A percentile compares a stretch with the other conserved stretches of the same genome.
Evolutionary conservation across 768 basidiomycete genomes (phyloP).

Genomic region (Neoboletus subvelutipes): DNA sequence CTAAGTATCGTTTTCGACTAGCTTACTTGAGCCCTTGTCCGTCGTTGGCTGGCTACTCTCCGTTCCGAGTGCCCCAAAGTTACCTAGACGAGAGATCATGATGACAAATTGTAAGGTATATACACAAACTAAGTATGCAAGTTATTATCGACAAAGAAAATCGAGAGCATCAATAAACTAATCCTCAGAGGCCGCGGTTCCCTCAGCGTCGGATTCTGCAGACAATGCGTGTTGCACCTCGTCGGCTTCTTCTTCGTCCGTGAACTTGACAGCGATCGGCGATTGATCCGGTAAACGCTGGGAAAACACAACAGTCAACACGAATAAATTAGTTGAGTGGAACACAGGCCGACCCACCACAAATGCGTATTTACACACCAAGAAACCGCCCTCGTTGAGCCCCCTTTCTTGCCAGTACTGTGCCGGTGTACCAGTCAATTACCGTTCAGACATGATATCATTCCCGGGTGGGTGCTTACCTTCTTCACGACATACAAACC

Average conservation of each 20-base stretch:
- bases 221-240: not conserved
- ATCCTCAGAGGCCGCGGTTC: not conserved
- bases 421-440: not conserved
- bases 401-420: conserved; percentile 79
- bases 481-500: conserved; percentile 81
- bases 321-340: not conserved
- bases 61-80: not conserved
- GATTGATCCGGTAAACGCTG: conserved; percentile 29
- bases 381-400: conserved; percentile 61
- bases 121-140: not conserved
- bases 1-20: too few relatives aligned
- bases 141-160: not conserved
- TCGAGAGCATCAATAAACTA: not conserved
- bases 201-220: conserved; percentile 8
- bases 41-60: too few relatives aligned
- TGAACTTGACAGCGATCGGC: conserved; percentile 24
- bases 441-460: not conserved
- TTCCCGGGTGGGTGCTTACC: conserved; percentile 33
- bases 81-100: not conserved
- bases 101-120: not conserved
- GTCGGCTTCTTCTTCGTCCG: conserved; percentile 7
- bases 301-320: not conserved
- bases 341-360: conserved; percentile 46
- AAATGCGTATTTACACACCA: conserved; percentile 86
- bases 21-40: too few relatives aligned